Evolutionary conservation across 1,139 yeast species (phyloP).

Genomic region (Debaryomyces subglobosus): DNA sequence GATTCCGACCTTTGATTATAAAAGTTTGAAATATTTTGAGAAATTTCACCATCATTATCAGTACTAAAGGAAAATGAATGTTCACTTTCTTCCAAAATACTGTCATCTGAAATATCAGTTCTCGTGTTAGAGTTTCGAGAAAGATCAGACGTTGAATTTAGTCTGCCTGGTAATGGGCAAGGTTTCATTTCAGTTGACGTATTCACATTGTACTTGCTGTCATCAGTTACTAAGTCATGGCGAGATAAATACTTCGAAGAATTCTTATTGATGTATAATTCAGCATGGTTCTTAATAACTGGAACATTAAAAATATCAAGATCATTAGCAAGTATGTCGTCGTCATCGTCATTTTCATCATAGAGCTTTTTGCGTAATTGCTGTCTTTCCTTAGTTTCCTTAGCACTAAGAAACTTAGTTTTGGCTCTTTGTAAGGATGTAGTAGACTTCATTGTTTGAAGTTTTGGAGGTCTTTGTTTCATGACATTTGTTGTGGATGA

Average conservation of each 20-base stretch:
- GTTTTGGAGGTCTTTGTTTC: slow-evolving; percentile 5
- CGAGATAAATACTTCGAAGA: slow-evolving; percentile 23
- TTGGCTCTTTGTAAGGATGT: slow-evolving; percentile 35
- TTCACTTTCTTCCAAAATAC: slow-evolving; percentile 23
- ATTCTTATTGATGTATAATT: slow-evolving; percentile 30
- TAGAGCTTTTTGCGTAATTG: slow-evolving; percentile 43
- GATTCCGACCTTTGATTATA: slow-evolving; percentile 43
- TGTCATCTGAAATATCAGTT: slow-evolving; percentile 18
- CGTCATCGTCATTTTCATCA: slow-evolving; percentile 49
- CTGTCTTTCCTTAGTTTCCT: slow-evolving; percentile 44
- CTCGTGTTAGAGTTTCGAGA: slow-evolving; percentile 1
- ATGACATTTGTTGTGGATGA: slow-evolving; percentile 12
- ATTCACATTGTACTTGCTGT: slow-evolving; percentile 28
- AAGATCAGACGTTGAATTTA: slow-evolving; percentile 16
- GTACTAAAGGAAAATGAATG: slow-evolving; percentile 14
- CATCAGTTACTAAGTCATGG: slow-evolving; percentile 32
- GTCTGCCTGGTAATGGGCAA: slow-evolving; percentile 42
- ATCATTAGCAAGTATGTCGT: slow-evolving; percentile 42
- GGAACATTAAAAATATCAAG: slow-evolving; percentile 51
- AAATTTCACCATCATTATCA: slow-evolving; percentile 38
- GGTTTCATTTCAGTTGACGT: slow-evolving; percentile 25
- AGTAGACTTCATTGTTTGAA: slow-evolving; percentile 8
- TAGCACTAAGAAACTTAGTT: slow-evolving; percentile 37
- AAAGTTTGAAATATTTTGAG: slow-evolving; percentile 40
- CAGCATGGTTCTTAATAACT: slow-evolving; percentile 41